These are phyloP conservation scores for Phyllosticta paracitricarpa DNA, from an alignment of 2,329 filamentous ascomycete species.

Conservation along the genomic window DNA sequence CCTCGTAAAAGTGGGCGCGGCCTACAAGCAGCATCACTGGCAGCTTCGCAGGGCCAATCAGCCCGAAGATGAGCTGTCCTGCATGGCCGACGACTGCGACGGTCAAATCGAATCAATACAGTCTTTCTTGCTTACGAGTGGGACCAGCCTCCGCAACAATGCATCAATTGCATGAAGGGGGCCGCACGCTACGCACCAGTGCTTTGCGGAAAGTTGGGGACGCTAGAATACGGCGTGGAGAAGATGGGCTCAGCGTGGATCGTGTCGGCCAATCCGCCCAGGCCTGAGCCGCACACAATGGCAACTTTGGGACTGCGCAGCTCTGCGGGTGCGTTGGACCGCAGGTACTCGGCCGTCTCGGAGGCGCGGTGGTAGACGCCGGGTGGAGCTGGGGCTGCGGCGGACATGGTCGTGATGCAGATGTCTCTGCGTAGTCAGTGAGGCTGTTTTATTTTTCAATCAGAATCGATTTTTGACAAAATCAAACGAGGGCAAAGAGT, in stretches of 20 bases:
- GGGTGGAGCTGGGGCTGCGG: conserved; percentile 19
- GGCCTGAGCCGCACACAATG: conserved; percentile 55
- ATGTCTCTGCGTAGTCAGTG: neutral
- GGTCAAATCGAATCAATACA: conserved; percentile 15
- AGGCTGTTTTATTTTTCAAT: too few relatives aligned
- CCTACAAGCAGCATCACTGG: conserved; percentile 55
- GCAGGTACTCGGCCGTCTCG: conserved; percentile 43
- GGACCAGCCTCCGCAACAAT: neutral
- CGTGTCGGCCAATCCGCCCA: conserved; percentile 50
- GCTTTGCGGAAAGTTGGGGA: conserved; percentile 51
- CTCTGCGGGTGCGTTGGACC: conserved; percentile 36
- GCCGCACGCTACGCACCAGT: conserved; percentile 39
- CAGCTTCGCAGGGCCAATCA: conserved; percentile 42
- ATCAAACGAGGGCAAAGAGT: neutral
- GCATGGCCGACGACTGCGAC: conserved; percentile 47
- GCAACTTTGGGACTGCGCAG: conserved; percentile 48
- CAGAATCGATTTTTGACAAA: neutral
- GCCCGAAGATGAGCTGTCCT: conserved; percentile 55
- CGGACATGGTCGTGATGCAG: conserved; percentile 10
- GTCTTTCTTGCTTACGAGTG: neutral
- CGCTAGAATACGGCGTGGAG: conserved; percentile 47
- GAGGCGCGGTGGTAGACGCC: conserved; percentile 33
- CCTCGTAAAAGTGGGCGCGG: conserved; percentile 59
- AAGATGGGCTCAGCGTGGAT: conserved; percentile 41
- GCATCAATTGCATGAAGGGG: neutral